Evolutionary conservation across 257 asterid species (phyloP).

Genomic region (Scutellaria baicalensis): DNA sequence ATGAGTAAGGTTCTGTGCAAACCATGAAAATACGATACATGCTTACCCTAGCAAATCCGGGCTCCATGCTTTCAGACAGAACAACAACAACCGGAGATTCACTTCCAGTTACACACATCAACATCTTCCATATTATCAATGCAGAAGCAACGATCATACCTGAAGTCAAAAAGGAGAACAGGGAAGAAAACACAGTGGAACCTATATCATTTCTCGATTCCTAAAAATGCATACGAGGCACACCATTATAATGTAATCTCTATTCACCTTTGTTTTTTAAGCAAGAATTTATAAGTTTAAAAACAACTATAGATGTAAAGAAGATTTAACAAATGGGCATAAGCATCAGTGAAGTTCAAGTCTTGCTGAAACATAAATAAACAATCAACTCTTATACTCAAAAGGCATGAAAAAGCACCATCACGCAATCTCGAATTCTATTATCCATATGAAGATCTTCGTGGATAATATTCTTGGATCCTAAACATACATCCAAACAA

Average conservation of each 20-base stretch:
- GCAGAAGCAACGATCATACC: constrained; percentile 54
- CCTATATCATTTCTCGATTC: background rate
- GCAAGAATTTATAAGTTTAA: background rate
- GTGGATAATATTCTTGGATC: background rate
- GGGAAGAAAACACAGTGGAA: background rate
- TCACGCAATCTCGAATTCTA: background rate
- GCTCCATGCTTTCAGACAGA: constrained; percentile 81
- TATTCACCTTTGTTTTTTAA: no score
- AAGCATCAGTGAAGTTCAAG: background rate
- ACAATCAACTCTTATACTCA: background rate
- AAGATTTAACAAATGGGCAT: background rate
- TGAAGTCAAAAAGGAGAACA: constrained; percentile 15
- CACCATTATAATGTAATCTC: no score
- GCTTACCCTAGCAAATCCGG: constrained; percentile 62
- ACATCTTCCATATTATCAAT: constrained; percentile 53
- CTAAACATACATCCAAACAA: background rate
- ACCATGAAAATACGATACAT: background rate
- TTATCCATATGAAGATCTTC: background rate
- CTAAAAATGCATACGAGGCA: no score
- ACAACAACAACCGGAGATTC: constrained; percentile 79
- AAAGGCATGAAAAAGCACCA: background rate
- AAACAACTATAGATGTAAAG: background rate
- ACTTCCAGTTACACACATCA: constrained; percentile 49
- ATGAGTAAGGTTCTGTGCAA: background rate
- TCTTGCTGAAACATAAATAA: background rate